Base-by-base conservation (phyloP, 2,329 filamentous ascomycete species). In the Sclerotinia glacialis region DNA sequence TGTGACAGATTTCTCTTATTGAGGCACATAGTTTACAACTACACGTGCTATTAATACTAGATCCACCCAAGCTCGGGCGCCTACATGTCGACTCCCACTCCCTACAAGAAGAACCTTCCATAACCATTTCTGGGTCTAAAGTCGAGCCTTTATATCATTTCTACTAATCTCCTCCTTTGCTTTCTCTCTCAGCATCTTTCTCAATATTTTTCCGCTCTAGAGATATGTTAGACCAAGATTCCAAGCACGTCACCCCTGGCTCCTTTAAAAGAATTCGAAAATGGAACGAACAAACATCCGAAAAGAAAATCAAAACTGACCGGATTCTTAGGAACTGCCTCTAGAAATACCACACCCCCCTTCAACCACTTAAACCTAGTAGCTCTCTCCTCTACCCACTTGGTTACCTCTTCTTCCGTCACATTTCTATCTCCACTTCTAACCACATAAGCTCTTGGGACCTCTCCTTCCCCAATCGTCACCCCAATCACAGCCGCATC, bases 261-360 rank as follows among this genome's bases (percentile, higher is more conserved):
- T 18, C 1, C 5, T 11, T 12, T 28, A 3, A 2, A 56, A 49
- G 31, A 62, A 12, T 16, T 7, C 28, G 3, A 60, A 9, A 60
- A 5, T 47, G 56, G 3, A 16, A 14, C 37, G 5, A 40, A 5
- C 37, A 40, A 5, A 40, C 14, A 40, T 12, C 14, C n/a, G n/a
- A 37, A 7, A 14, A 53, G 21, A n/a, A 34, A 14, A 34, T 9
- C 0, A 34, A 31, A 50, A 67, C 72, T 69, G 40, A 80, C 78
- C 1, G 86, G 83, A 67, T 89, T 91, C 79, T 91, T 92, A 14
- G 90, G 89, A 42, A 93, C 86, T 21, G 79, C 79, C 42, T 89
- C 83, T 3, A 89, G 79, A 73, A 92, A 91, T 11, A 53, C 67
- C 12, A 93, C 83, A 1, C 90, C 90, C 0, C 90, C 90, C 11